Percentiles rank a stretch among this genome's conserved stretches.
Conservation (phyloP, 148 eudicot species). For the Rhododendron ferrugineum region DNA sequence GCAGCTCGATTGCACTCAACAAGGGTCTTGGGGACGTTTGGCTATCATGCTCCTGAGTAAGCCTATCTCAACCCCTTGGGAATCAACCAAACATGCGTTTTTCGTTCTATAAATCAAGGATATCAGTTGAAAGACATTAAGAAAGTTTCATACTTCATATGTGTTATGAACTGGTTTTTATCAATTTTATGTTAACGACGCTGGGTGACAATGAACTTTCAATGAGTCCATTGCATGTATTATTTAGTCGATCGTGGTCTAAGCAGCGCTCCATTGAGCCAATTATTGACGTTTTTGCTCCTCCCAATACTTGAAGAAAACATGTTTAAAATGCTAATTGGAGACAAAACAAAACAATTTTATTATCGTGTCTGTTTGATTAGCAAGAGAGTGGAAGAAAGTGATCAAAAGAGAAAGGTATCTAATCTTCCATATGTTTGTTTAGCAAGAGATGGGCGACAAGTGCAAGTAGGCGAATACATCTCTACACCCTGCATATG, state of each 20-base stretch:
- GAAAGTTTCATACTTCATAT: neutral
- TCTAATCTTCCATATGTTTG: neutral
- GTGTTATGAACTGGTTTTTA: neutral
- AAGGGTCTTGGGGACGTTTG: constrained; percentile 66
- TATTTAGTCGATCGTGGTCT: neutral
- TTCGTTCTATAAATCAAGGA: neutral
- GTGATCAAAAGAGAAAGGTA: neutral
- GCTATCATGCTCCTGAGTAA: constrained; percentile 79
- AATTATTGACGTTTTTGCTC: neutral
- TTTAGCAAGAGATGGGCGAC: neutral
- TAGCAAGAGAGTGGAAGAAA: neutral
- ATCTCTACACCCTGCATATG: neutral
- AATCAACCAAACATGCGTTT: neutral
- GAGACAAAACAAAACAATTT: neutral
- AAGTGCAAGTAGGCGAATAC: neutral
- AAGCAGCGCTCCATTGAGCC: neutral
- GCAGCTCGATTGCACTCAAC: constrained; percentile 74
- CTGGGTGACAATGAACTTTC: neutral
- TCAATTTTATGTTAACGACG: neutral
- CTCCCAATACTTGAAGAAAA: neutral
- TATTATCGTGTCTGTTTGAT: neutral
- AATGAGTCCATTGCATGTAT: neutral
- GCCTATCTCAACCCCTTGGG: neutral
- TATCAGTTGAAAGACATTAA: neutral
- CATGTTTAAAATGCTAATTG: neutral